Percentiles rank a stretch among this genome's conserved stretches.
Evolutionary conservation across 2,329 filamentous ascomycete genomes (phyloP).

Genomic region (Salinomyces thailandicus): DNA sequence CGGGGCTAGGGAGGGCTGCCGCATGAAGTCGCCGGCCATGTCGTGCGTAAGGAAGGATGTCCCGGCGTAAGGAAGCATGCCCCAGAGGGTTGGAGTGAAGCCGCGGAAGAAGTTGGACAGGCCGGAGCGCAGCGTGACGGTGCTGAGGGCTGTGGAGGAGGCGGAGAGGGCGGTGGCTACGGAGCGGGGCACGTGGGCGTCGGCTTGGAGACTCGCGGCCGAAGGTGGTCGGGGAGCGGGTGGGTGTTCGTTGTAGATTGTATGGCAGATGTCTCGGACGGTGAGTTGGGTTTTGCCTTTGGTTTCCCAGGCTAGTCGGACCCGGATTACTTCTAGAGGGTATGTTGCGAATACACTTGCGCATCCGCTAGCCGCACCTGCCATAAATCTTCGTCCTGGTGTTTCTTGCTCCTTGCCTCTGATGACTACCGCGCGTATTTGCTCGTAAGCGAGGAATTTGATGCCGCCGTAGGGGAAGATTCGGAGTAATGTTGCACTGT

Average conservation of each 20-base stretch:
- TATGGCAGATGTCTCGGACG: constrained; percentile 63
- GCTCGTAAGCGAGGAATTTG: constrained; percentile 96
- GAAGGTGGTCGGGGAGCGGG: constrained; percentile 19
- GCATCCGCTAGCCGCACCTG: constrained; percentile 67
- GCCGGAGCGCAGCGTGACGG: constrained; percentile 53
- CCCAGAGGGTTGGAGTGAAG: constrained; percentile 78
- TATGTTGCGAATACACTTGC: constrained; percentile 95
- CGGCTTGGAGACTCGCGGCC: constrained; percentile 3
- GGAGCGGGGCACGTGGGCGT: constrained; percentile 11
- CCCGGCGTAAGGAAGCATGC: constrained; percentile 95
- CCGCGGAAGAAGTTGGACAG: constrained; percentile 90
- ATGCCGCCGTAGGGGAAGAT: constrained; percentile 97
- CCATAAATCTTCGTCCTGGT: constrained; percentile 60
- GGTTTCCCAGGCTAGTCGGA: constrained; percentile 90
- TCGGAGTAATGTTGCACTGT: constrained; percentile 83
- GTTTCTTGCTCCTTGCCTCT: constrained; percentile 65
- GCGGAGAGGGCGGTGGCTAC: constrained; percentile 34
- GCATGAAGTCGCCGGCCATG: constrained; percentile 73
- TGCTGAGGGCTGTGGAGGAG: constrained; percentile 37
- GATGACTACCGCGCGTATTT: constrained; percentile 75
- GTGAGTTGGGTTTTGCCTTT: constrained; percentile 60
- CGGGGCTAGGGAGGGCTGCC: constrained; percentile 52
- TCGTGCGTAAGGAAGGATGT: constrained; percentile 95
- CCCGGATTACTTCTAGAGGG: constrained; percentile 82
- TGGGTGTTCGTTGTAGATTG: constrained; percentile 72